Evolutionary conservation across 306 rosid species (phyloP).

Genomic region (Casuarina cunninghamiana): DNA sequence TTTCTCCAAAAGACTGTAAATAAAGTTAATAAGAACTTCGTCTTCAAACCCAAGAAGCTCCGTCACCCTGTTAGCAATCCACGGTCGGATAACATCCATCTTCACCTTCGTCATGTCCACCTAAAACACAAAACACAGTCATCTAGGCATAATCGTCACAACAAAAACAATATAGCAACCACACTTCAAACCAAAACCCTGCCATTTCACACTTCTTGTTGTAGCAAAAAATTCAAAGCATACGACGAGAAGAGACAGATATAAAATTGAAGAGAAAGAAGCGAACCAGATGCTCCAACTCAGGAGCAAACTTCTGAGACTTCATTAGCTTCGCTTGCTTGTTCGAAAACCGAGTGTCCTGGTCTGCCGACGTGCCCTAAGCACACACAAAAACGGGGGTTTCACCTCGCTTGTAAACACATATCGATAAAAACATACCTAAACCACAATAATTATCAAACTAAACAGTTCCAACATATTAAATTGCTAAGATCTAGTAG

Average conservation of each 20-base stretch:
- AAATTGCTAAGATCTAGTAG: conserved; percentile 24
- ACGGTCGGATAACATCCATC: conserved; percentile 85
- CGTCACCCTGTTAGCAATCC: conserved; percentile 87
- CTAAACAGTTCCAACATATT: background rate
- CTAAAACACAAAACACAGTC: conserved; percentile 52
- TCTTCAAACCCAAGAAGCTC: conserved; percentile 98
- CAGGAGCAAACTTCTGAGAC: conserved; percentile 95
- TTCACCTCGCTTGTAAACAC: background rate
- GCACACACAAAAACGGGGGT: conserved; percentile 22
- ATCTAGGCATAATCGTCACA: conserved; percentile 19
- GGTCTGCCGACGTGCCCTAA: conserved; percentile 97
- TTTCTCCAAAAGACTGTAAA: conserved; percentile 83
- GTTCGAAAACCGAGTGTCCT: conserved; percentile 96
- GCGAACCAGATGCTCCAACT: conserved; percentile 89
- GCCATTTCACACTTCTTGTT: conserved; percentile 10
- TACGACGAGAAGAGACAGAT: background rate
- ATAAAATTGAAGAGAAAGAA: conserved; percentile 5
- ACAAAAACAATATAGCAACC: background rate
- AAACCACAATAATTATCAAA: background rate
- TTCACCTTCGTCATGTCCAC: conserved; percentile 89
- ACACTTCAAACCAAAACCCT: background rate
- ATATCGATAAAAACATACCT: background rate
- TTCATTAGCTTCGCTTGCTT: conserved; percentile 95
- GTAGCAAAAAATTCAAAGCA: conserved; percentile 9
- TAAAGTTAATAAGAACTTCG: conserved; percentile 96